These are phyloP conservation scores for Rhodotorula diobovata DNA, from an alignment of 768 basidiomycete genomes.

Conservation along the genomic window DNA sequence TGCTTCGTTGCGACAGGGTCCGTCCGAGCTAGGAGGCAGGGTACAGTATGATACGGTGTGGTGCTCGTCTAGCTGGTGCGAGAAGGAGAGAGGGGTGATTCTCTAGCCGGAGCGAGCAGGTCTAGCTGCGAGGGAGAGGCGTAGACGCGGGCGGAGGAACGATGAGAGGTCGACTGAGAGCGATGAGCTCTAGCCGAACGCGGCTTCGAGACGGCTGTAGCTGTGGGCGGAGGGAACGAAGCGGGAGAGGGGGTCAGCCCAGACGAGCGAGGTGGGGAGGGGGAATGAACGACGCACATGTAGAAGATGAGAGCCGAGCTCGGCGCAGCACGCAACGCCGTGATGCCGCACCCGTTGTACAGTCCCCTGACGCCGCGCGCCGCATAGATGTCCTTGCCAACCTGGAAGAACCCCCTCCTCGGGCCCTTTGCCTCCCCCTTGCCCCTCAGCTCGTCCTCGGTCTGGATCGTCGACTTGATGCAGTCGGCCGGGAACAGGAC, in stretches of 20 bases:
- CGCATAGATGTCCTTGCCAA: slow-evolving; percentile 65
- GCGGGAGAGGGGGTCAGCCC: neutral
- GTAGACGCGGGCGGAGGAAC: too few species aligned
- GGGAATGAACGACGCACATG: slow-evolving; percentile 53
- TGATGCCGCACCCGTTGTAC: slow-evolving; percentile 91
- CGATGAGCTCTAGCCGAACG: slow-evolving; percentile 23
- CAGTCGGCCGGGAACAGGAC: slow-evolving; percentile 94
- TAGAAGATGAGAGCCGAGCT: slow-evolving; percentile 89
- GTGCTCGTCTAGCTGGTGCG: neutral
- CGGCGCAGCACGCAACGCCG: slow-evolving; percentile 74
- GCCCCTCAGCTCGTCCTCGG: slow-evolving; percentile 72
- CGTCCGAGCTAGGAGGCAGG: neutral
- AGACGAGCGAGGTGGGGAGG: too few species aligned
- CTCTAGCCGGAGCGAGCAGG: too few species aligned
- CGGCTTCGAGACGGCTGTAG: slow-evolving; percentile 33
- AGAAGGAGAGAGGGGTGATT: too few species aligned
- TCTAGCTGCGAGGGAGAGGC: neutral
- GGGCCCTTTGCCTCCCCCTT: slow-evolving; percentile 27
- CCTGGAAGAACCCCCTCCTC: slow-evolving; percentile 51
- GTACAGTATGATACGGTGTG: neutral
- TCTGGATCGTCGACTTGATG: slow-evolving; percentile 91
- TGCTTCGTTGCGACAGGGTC: neutral
- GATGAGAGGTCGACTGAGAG: neutral
- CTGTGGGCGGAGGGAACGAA: neutral
- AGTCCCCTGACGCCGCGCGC: slow-evolving; percentile 74